phyloP scores from a whole-genome alignment of 345 rosid species.

The Camelina hispida region DNA sequence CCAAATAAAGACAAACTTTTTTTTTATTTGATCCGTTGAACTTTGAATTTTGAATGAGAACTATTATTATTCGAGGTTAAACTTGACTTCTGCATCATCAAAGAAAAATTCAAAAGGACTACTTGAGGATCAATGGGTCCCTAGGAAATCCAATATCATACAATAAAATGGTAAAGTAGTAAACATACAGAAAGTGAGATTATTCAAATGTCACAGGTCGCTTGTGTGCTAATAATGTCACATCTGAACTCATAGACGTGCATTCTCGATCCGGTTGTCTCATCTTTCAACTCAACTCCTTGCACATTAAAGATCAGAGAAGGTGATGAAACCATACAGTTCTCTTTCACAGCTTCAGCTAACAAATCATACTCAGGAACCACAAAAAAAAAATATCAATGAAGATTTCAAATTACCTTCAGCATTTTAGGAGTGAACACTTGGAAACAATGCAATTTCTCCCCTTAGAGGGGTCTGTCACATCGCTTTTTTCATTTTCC shows the following conservation, averaged over 20 bases:
- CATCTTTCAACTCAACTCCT: background rate
- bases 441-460: background rate
- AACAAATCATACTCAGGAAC: background rate
- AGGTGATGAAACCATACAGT: background rate
- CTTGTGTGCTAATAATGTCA: background rate
- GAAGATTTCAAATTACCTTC: background rate
- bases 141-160: background rate
- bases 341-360: background rate
- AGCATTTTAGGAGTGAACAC: background rate
- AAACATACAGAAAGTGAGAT: background rate
- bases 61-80: constrained; percentile 8
- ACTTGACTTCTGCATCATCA: constrained; percentile 27
- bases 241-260: background rate
- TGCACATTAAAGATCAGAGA: background rate
- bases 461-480: background rate
- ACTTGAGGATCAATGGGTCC: constrained; percentile 8
- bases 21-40: constrained; percentile 26
- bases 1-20: constrained; percentile 29
- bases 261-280: background rate
- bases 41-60: constrained; percentile 44
- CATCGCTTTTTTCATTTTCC: background rate
- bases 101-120: background rate
- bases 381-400: constrained; percentile 1
- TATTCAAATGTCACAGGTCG: background rate
- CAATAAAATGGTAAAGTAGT: too few relatives aligned